phyloP scores from a whole-genome alignment of 441 rosid species.

The Rhodomyrtus psidioides region DNA sequence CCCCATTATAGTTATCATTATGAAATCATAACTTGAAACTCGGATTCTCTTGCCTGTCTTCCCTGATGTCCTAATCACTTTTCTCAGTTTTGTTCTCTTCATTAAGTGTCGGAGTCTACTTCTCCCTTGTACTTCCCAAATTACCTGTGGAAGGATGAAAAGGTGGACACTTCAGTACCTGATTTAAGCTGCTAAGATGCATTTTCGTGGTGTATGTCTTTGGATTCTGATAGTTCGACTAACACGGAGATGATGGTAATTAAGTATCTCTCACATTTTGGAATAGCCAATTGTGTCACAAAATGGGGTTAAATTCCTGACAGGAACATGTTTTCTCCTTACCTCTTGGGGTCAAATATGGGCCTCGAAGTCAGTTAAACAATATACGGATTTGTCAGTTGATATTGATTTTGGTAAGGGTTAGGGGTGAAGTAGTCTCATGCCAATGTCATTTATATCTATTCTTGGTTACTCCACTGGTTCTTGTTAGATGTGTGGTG shows the following conservation, averaged over 20 bases:
- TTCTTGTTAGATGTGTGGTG: background rate
- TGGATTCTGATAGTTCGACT: background rate
- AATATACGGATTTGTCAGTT: background rate
- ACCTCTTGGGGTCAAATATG: background rate
- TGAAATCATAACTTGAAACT: background rate
- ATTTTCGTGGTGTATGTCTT: background rate
- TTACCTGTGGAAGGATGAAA: background rate
- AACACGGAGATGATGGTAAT: background rate
- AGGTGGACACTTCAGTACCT: background rate
- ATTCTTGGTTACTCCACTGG: background rate
- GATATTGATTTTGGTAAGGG: background rate
- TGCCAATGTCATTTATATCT: background rate
- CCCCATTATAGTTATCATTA: background rate
- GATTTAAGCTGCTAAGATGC: background rate
- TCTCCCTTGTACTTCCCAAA: background rate
- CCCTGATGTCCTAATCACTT: background rate
- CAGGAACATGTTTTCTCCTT: background rate
- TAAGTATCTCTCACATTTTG: background rate
- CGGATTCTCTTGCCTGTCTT: background rate
- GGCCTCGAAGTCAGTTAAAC: background rate
- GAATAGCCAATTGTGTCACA: background rate
- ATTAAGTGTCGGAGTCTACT: background rate
- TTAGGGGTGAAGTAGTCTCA: background rate
- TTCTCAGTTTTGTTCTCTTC: background rate
- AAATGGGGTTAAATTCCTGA: background rate